Evolutionary conservation across 345 rosid genomes (phyloP), one percentile per base, ranked within the genome.

Genomic region (Gossypium sturtianum): DNA sequence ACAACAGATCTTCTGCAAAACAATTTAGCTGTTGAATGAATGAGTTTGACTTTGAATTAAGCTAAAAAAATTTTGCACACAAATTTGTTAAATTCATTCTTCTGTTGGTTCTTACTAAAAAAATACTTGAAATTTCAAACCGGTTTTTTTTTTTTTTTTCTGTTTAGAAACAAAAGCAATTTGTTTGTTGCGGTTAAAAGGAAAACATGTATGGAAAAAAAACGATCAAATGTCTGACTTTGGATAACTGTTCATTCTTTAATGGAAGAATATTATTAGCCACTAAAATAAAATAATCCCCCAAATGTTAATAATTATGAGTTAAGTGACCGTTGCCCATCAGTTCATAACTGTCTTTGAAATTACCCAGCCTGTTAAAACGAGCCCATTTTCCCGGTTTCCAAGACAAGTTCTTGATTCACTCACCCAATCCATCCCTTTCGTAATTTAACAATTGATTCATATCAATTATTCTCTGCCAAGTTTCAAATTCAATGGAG

Each of bases 401-500:
- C 61, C 73, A 4, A 67, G 19, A n/a, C 15, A 16, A 13, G 71
- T 11, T 1, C 71, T 67, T 45, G 54, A 54, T 54, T 54, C 23
- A 54, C 22, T 54, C 2, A n/a, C 57, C 23, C 23, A n/a, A 53
- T 53, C 58, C 12, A 41, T 25, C 7, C 47, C 66, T 11, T 16
- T 58, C 34, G 12, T 22, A 29, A 23, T 4, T 4, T 34, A 34
- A 34, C 38, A 34, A 34, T 34, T 34, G 38, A 34, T 34, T 34
- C 6, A 4, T 4, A 34, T 4, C 38, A 34, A 34, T 34, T 34
- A 34, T 34, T 34, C 38, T 61, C 41, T 15, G 9, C 8, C 3
- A 27, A 27, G 19, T 15, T 34, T 34, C 38, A 34, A 34, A 4
- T 61, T 61, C 29, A 17, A 17, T 76, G 86, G 85, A 78, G 63